A percentile compares a stretch with the other conserved stretches of the same genome.
These are phyloP conservation scores for Phyllosticta paracitricarpa DNA, from an alignment of 2,329 filamentous ascomycete species.

Conservation along the genomic window DNA sequence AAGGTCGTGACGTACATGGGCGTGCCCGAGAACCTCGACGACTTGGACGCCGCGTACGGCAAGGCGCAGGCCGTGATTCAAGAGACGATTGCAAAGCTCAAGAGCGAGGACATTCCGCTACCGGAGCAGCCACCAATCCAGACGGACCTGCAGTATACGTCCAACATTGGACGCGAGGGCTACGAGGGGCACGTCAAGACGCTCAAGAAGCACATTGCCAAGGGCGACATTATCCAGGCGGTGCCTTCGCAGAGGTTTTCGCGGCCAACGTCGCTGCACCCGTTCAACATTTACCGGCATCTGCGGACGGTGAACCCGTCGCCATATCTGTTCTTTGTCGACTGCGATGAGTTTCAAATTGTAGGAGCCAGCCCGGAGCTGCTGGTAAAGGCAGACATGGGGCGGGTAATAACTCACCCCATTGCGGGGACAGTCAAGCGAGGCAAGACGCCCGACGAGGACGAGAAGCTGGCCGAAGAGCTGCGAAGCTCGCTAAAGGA, in stretches of 20 bases:
- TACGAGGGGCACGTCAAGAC: conserved; percentile 83
- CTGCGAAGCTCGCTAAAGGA: conserved; percentile 78
- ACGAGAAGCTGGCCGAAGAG: conserved; percentile 67
- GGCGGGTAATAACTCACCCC: conserved; percentile 87
- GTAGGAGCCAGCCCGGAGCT: conserved; percentile 92
- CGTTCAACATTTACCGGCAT: conserved; percentile 96
- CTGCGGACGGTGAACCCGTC: conserved; percentile 95
- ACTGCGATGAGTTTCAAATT: conserved; percentile 87
- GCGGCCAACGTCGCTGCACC: conserved; percentile 79
- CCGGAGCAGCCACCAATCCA: conserved; percentile 66
- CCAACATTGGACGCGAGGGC: conserved; percentile 79
- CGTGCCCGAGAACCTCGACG: conserved; percentile 44
- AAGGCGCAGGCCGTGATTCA: conserved; percentile 56
- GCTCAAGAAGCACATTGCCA: conserved; percentile 82
- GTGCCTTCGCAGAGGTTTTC: conserved; percentile 92
- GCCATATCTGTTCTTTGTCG: conserved; percentile 92
- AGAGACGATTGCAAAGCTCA: conserved; percentile 59
- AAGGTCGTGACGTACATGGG: conserved; percentile 88
- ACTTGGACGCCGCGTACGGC: conserved; percentile 60
- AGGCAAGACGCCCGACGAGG: conserved; percentile 70
- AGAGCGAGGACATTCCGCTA: conserved; percentile 63
- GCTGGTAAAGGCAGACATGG: conserved; percentile 79
- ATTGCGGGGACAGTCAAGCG: conserved; percentile 94
- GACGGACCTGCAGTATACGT: conserved; percentile 69
- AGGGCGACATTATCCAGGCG: conserved; percentile 93